phyloP scores from a whole-genome alignment of 164 flowering plant species.

The Platanus orientalis region DNA sequence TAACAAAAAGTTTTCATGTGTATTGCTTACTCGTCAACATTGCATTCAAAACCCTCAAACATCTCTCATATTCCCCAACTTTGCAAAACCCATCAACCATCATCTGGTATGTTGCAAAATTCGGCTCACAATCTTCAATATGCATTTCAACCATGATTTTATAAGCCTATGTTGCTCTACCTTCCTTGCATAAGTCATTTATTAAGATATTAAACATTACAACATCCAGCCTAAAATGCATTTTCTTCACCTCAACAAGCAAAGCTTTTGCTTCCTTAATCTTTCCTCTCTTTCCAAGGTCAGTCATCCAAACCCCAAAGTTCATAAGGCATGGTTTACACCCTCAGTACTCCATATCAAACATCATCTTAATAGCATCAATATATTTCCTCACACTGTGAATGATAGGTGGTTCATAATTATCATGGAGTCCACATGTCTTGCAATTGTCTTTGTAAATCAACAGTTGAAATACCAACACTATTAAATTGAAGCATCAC shows the following conservation, averaged over 20 bases:
- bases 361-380: slow-evolving; percentile 83
- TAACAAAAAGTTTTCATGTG: slow-evolving; percentile 46
- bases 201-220: slow-evolving; percentile 69
- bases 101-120: slow-evolving; percentile 70
- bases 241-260: slow-evolving; percentile 70
- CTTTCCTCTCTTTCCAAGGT: slow-evolving; percentile 63
- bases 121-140: slow-evolving; percentile 63
- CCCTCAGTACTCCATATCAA: slow-evolving; percentile 89
- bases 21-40: slow-evolving; percentile 55
- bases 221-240: slow-evolving; percentile 65
- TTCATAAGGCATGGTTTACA: slow-evolving; percentile 57
- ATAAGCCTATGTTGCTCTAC: slow-evolving; percentile 55
- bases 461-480: too few relatives aligned
- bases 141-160: slow-evolving; percentile 75
- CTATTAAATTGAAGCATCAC: too few relatives aligned
- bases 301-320: slow-evolving; percentile 76
- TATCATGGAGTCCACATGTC: too few relatives aligned
- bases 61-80: slow-evolving; percentile 53
- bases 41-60: slow-evolving; percentile 55
- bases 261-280: slow-evolving; percentile 62
- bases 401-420: too few relatives aligned
- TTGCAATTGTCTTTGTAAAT: too few relatives aligned
- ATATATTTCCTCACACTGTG: slow-evolving; percentile 42
- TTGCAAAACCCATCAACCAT: slow-evolving; percentile 82
- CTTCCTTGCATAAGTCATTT: slow-evolving; percentile 55